Evolutionary conservation across 306 rosid genomes (phyloP).

Genomic region (Malus sylvestris): DNA sequence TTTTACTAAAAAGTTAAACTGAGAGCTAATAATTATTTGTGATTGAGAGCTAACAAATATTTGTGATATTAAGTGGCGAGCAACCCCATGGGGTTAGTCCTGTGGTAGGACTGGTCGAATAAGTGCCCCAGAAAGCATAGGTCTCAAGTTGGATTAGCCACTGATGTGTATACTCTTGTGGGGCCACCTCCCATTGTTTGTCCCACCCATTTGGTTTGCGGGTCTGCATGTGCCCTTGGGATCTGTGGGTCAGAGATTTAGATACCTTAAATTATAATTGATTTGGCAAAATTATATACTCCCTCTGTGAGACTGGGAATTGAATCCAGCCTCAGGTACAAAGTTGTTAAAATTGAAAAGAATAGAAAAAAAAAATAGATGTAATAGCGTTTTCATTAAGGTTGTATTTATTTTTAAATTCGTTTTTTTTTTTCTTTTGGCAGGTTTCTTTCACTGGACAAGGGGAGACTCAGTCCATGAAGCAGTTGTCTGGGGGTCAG

Average conservation of each 20-base stretch:
- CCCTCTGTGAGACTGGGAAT: neutral
- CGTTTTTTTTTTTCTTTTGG: slow-evolving; percentile 11
- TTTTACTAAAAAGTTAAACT: neutral
- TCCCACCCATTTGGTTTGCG: neutral
- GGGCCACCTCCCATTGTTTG: neutral
- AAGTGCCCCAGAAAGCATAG: neutral
- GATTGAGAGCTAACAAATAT: neutral
- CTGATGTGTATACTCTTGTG: neutral
- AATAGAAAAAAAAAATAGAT: neutral
- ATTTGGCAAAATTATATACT: neutral
- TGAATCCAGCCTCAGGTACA: neutral
- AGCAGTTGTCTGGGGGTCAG: slow-evolving; percentile 97
- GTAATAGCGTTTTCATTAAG: neutral
- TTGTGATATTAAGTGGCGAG: neutral
- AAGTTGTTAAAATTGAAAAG: neutral
- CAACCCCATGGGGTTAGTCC: neutral
- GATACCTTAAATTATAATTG: neutral
- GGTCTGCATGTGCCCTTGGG: neutral
- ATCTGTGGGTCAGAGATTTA: neutral
- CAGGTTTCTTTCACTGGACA: slow-evolving; percentile 98
- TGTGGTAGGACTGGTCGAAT: neutral
- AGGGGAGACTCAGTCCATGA: slow-evolving; percentile 98
- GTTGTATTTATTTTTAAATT: neutral
- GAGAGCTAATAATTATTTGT: neutral
- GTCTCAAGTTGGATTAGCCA: neutral